phyloP scores from a whole-genome alignment of 2,329 filamentous ascomycete species.

The Pseudofabraea citricarpa region DNA sequence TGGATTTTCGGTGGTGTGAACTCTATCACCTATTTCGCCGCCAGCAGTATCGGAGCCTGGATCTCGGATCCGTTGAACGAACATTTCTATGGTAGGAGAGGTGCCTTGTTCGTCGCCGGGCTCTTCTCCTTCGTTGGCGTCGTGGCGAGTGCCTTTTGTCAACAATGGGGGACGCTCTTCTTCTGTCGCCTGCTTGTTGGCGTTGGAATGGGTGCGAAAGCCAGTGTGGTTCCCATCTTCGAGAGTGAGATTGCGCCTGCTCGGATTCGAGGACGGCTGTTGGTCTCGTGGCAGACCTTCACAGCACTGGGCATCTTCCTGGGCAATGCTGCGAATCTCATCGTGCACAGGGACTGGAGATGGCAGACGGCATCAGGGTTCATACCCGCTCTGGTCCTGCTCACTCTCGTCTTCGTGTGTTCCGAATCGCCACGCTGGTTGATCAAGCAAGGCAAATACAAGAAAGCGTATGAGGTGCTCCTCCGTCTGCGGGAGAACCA shows the following conservation, averaged over 20 bases:
- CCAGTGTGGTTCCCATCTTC: slow-evolving; percentile 66
- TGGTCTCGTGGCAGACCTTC: slow-evolving; percentile 81
- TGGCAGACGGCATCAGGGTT: slow-evolving; percentile 58
- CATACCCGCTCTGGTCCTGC: slow-evolving; percentile 53
- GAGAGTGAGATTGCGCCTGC: slow-evolving; percentile 50
- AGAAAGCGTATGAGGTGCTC: slow-evolving; percentile 54
- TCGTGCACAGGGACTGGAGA: slow-evolving; percentile 44
- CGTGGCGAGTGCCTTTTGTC: slow-evolving; percentile 66
- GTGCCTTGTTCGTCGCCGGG: slow-evolving; percentile 66
- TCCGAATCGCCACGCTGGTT: slow-evolving; percentile 61
- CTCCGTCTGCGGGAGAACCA: slow-evolving; percentile 46
- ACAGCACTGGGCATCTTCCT: slow-evolving; percentile 57
- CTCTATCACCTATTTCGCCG: background rate
- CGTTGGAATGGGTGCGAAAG: slow-evolving; percentile 73
- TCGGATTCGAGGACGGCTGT: slow-evolving; percentile 45
- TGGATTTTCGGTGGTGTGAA: background rate
- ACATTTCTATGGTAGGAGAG: slow-evolving; percentile 62
- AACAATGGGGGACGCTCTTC: slow-evolving; percentile 69
- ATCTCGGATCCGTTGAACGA: slow-evolving; percentile 64
- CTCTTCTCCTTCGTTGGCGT: slow-evolving; percentile 59
- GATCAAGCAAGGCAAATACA: slow-evolving; percentile 61
- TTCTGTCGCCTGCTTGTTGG: slow-evolving; percentile 65
- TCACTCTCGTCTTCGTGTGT: slow-evolving; percentile 58
- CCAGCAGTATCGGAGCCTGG: slow-evolving; percentile 49
- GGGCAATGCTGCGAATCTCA: slow-evolving; percentile 56